Percentiles rank a stretch among this genome's conserved stretches.
These are phyloP conservation scores for Lactifluus pinguis DNA, from an alignment of 768 basidiomycete species.

Conservation along the genomic window DNA sequence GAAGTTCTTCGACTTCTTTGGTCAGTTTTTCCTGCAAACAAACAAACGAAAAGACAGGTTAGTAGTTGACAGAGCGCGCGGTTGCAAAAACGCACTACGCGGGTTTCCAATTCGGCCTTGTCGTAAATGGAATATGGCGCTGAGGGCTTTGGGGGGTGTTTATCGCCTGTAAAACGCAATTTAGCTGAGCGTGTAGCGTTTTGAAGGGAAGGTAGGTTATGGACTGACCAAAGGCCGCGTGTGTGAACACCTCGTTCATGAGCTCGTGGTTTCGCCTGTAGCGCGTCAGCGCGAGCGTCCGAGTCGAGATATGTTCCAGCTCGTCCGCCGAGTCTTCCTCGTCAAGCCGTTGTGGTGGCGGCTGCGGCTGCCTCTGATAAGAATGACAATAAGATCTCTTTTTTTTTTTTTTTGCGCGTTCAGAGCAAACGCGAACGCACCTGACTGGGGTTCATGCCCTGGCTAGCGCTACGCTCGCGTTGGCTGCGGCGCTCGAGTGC, in stretches of 20 bases:
- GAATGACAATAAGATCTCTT: not conserved
- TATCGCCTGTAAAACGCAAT: conserved; percentile 31
- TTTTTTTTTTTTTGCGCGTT: not conserved
- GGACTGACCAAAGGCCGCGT: conserved; percentile 53
- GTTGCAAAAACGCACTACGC: conserved; percentile 30
- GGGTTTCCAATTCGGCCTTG: conserved; percentile 44
- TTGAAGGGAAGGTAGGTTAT: not conserved
- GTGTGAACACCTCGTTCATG: conserved; percentile 75
- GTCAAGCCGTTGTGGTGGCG: conserved; percentile 14
- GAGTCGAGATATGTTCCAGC: conserved; percentile 59
- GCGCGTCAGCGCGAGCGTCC: conserved; percentile 59
- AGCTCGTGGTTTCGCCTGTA: conserved; percentile 77
- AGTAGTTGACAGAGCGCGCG: not conserved
- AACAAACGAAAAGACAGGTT: not conserved
- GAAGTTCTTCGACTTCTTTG: conserved; percentile 48
- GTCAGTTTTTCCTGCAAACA: conserved; percentile 42
- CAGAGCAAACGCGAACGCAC: not conserved
- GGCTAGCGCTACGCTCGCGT: conserved; percentile 32
- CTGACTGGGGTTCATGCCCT: conserved; percentile 20
- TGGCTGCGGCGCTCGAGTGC: conserved; percentile 46
- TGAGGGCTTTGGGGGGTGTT: conserved; percentile 31
- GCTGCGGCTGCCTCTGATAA: conserved; percentile 9
- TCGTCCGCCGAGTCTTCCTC: conserved; percentile 37
- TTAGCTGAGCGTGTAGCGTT: not conserved
- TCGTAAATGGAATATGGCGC: conserved; percentile 55